Evolutionary conservation across 306 rosid species (phyloP), one percentile per base, ranked within the genome.

Genomic region (Fragaria nilgerrensis): DNA sequence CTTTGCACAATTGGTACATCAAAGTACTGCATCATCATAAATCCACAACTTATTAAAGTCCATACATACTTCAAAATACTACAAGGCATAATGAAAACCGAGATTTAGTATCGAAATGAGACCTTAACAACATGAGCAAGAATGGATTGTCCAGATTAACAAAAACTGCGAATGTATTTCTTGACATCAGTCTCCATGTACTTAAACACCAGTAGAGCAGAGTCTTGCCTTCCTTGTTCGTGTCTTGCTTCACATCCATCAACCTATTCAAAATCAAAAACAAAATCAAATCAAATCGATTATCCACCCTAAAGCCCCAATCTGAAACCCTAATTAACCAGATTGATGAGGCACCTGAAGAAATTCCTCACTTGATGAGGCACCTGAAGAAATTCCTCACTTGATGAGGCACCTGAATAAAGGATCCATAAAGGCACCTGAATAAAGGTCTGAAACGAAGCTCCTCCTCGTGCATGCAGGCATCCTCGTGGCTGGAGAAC

Each of bases 161-260:
- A 92, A 82, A 90, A 89, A 64, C 66, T 71, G 32, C 93, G 88
- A 61, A 95, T 92, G 80, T 64, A 92, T 74, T 95, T 92, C 86
- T 92, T 95, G 44, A 92, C 89, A 85, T 95, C 97, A 4, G 97
- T 91, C 29, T 92, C 97, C 97, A 95, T 95, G 72, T 85, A 95
- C 82, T 95, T 97, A 14, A 95, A 92, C 44, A 95, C 99, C 87
- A 79, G 73, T 95, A 95, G 45, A 95, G 89, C 5, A 95, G 94
- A 0, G 97, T 95, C 83, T 91, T 92, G 4, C 98, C 96, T 82
- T 95, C 96, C 83, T 95, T 95, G 72, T 87, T 95, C 85, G 76
- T 88, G 22, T 98, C 97, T 87, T 95, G 97, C 73, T 92, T 95
- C 34, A 95, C 99, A 75, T 92, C 96, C 91, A 91, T 67, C 79